Percentiles rank a stretch among this genome's conserved stretches.
phyloP scores from a whole-genome alignment of 2,329 filamentous ascomycete species.

The Alternaria sp. region DNA sequence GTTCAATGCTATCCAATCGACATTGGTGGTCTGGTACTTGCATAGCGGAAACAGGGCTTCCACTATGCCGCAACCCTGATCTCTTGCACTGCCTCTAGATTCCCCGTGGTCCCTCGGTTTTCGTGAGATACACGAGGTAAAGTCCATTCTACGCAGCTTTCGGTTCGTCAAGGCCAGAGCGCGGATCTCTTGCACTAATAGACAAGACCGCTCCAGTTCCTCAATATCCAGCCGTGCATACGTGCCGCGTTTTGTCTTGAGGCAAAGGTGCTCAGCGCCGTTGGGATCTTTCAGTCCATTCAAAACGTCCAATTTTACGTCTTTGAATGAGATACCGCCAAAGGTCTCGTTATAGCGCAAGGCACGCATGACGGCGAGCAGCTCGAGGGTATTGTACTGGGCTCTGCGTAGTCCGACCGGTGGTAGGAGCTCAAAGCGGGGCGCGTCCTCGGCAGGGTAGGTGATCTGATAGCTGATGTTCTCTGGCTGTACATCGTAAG shows the following conservation, averaged over 20 bases:
- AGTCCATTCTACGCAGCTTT: conserved; percentile 68
- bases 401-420: conserved; percentile 59
- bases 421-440: conserved; percentile 68
- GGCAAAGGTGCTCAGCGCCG: conserved; percentile 68
- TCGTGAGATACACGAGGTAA: conserved; percentile 66
- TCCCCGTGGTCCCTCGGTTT: conserved; percentile 56
- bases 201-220: conserved; percentile 61
- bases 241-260: conserved; percentile 63
- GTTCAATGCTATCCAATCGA: conserved; percentile 74
- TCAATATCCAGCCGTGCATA: conserved; percentile 61
- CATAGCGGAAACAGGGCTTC: conserved; percentile 73
- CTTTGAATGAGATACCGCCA: conserved; percentile 70
- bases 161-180: conserved; percentile 71
- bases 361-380: conserved; percentile 73
- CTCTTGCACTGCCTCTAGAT: conserved; percentile 56
- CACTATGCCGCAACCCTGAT: conserved; percentile 72
- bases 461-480: conserved; percentile 60
- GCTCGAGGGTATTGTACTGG: conserved; percentile 66
- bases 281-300: conserved; percentile 66
- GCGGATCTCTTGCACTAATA: conserved; percentile 72
- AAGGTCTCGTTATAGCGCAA: conserved; percentile 75
- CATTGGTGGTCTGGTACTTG: conserved; percentile 69
- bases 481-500: conserved; percentile 70
- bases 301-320: conserved; percentile 68
- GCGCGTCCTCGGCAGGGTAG: conserved; percentile 64